A percentile compares a stretch with the other conserved stretches of the same genome.
Evolutionary conservation across 345 rosid species (phyloP).

Genomic region (Aquilaria sinensis): DNA sequence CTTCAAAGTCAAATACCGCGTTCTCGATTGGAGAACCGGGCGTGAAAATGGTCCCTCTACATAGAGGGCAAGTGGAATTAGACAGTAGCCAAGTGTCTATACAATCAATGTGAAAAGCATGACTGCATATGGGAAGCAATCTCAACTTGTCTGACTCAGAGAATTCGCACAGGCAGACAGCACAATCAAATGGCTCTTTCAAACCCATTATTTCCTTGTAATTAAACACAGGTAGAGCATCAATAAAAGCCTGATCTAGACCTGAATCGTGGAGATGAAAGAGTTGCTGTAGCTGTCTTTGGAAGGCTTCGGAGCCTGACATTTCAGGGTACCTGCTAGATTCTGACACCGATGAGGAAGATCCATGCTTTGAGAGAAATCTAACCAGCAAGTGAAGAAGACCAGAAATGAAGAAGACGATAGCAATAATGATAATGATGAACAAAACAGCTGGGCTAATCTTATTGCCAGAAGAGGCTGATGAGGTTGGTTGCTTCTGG

Average conservation of each 20-base stretch:
- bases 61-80: constrained; percentile 89
- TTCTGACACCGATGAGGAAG: constrained; percentile 43
- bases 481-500: constrained; percentile 22
- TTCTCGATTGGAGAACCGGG: constrained; percentile 44
- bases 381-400: constrained; percentile 61
- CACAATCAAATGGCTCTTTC: constrained; percentile 87
- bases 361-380: constrained; percentile 51
- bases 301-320: constrained; percentile 61
- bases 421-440: constrained; percentile 56
- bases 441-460: constrained; percentile 60
- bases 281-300: constrained; percentile 81
- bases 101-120: constrained; percentile 88
- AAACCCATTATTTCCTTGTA: constrained; percentile 63
- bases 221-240: constrained; percentile 75
- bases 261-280: constrained; percentile 93
- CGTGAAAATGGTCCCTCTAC: constrained; percentile 68
- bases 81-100: constrained; percentile 92
- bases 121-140: constrained; percentile 78
- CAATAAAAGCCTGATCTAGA: constrained; percentile 80
- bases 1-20: constrained; percentile 50
- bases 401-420: constrained; percentile 61
- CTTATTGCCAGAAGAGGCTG: constrained; percentile 36
- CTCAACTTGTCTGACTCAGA: constrained; percentile 61
- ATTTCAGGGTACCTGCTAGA: constrained; percentile 48
- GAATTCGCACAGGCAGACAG: constrained; percentile 85